Percentiles rank a stretch among this genome's conserved stretches.
Conservation (phyloP, 2,329 filamentous ascomycete genomes). For the Hymenoscyphus scutula region DNA sequence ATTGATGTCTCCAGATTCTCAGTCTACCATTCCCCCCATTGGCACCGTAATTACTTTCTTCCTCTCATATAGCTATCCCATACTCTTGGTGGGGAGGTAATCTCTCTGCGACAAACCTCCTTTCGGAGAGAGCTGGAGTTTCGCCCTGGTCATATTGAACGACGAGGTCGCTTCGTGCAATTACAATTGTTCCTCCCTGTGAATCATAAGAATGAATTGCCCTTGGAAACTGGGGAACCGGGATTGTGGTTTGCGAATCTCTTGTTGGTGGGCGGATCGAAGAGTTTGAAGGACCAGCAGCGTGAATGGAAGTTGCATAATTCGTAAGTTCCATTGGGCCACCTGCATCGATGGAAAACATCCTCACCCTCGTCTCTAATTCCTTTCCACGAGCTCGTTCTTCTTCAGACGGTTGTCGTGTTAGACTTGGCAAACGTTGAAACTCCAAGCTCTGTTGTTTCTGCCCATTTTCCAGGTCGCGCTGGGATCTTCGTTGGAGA, state of each 20-base stretch:
- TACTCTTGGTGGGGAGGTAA: neutral
- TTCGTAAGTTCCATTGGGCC: neutral
- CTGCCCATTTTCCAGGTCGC: neutral
- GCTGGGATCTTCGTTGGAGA: neutral
- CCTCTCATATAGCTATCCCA: neutral
- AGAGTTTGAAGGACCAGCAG: neutral
- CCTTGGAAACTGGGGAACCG: neutral
- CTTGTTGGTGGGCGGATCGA: neutral
- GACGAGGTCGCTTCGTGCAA: neutral
- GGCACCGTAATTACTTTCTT: neutral
- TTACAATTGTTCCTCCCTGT: neutral
- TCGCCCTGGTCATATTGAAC: neutral
- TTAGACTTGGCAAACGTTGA: constrained; percentile 10
- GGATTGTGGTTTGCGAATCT: neutral
- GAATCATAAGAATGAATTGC: neutral
- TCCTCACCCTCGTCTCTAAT: constrained; percentile 6
- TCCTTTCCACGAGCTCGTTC: constrained; percentile 5
- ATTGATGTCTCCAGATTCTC: too few species aligned
- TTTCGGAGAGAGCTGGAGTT: neutral
- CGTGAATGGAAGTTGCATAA: neutral
- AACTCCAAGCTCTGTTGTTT: constrained; percentile 12
- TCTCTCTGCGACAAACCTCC: neutral
- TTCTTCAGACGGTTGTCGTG: constrained; percentile 5
- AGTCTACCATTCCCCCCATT: neutral
- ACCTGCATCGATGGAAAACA: neutral